Evolutionary conservation across 1,284 basidiomycete genomes (phyloP).

Genomic region (Cryptococcus sp.): DNA sequence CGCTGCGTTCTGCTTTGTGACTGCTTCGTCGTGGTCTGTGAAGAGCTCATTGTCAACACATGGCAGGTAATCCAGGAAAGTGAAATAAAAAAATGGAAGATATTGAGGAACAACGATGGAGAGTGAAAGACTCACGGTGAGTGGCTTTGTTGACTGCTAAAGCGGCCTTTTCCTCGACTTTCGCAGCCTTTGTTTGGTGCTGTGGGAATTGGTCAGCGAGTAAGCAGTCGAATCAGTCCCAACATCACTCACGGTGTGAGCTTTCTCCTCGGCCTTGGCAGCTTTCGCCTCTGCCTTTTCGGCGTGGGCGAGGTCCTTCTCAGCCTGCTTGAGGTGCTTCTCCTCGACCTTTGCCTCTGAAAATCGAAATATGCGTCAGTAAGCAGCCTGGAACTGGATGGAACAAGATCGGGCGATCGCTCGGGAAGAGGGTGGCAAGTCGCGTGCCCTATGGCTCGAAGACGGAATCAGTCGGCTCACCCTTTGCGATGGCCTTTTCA

Average conservation of each 20-base stretch:
- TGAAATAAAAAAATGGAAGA: neutral
- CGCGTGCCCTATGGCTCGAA: too few species aligned
- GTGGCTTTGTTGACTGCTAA: conserved; percentile 36
- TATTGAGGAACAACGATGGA: neutral
- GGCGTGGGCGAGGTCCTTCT: conserved; percentile 41
- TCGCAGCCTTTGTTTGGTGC: conserved; percentile 41
- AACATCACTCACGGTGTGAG: conserved; percentile 27
- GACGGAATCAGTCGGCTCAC: conserved; percentile 25
- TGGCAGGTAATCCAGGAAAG: neutral
- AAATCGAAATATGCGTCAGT: neutral
- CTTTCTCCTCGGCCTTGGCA: conserved; percentile 36
- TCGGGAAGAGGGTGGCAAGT: neutral
- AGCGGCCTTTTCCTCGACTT: conserved; percentile 37
- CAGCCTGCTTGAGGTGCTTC: conserved; percentile 33
- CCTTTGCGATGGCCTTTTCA: conserved; percentile 44
- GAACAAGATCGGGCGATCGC: neutral
- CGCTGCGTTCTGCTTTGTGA: conserved; percentile 26
- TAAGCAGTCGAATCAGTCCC: neutral
- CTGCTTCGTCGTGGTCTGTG: conserved; percentile 36
- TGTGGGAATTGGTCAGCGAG: conserved; percentile 8
- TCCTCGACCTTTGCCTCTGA: conserved; percentile 38
- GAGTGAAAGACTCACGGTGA: conserved; percentile 26
- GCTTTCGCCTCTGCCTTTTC: conserved; percentile 44
- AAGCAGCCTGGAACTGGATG: neutral
- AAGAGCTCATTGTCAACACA: neutral